phyloP scores from a whole-genome alignment of 139 green algal genomes.

The Ostreobium quekettii region DNA sequence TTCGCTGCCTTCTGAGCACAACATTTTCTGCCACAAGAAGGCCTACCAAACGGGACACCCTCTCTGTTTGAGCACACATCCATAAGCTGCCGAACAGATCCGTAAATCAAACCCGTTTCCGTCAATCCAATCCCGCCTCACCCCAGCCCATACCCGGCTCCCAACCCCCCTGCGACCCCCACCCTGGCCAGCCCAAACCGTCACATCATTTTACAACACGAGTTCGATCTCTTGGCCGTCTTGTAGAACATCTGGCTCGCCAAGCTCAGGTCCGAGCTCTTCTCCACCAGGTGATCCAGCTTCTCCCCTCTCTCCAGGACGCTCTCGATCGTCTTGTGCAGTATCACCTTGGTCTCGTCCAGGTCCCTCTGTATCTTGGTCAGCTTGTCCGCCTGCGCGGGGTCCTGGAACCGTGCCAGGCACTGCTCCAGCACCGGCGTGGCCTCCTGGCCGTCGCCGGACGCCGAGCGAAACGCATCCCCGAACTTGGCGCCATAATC shows the following conservation, averaged over 20 bases:
- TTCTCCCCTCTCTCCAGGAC: constrained; percentile 95
- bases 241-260: constrained; percentile 98
- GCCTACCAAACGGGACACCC: too few relatives aligned
- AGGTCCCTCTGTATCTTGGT: constrained; percentile 95
- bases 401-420: constrained; percentile 89
- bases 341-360: constrained; percentile 85
- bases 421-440: constrained; percentile 55
- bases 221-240: constrained; percentile 76
- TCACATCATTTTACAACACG: constrained; percentile 79
- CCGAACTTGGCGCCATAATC: constrained; percentile 5
- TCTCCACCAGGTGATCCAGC: constrained; percentile 93
- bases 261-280: constrained; percentile 86
- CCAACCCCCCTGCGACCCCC: too few relatives aligned
- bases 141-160: too few relatives aligned
- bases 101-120: too few relatives aligned
- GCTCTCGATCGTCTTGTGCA: constrained; percentile 98
- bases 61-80: too few relatives aligned
- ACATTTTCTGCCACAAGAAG: too few relatives aligned
- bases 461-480: not conserved
- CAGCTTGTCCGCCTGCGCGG: constrained; percentile 90
- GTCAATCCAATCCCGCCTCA: too few relatives aligned
- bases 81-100: too few relatives aligned
- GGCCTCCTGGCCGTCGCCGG: not conserved
- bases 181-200: too few relatives aligned
- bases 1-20: too few relatives aligned